Percentiles rank a stretch among this genome's conserved stretches.
Conservation (phyloP, 148 eudicot species). For the Diospyros kaki region DNA sequence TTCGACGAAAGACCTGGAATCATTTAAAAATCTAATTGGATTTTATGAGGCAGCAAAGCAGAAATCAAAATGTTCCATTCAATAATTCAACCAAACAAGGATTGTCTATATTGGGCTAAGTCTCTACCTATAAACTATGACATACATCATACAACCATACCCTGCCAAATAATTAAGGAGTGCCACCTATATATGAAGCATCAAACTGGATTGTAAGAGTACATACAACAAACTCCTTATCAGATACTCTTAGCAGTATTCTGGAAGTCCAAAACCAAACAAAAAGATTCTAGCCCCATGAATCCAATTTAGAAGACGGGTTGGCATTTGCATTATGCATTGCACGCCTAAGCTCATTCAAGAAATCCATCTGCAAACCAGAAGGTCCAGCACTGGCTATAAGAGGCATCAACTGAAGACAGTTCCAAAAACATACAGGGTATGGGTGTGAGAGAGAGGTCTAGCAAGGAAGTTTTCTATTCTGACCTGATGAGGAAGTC, state of each 20-base stretch:
- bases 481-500: conserved; percentile 74
- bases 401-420: conserved; percentile 12
- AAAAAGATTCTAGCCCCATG: background rate
- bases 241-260: background rate
- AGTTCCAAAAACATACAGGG: background rate
- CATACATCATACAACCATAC: no score
- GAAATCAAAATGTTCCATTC: no score
- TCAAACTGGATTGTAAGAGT: background rate
- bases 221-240: conserved; percentile 27
- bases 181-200: background rate
- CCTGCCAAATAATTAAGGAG: no score
- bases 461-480: background rate
- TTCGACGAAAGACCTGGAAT: no score
- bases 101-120: no score
- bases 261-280: conserved; percentile 11
- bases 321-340: conserved; percentile 34
- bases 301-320: conserved; percentile 12
- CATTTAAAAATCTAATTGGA: background rate
- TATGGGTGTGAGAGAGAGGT: background rate
- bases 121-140: no score
- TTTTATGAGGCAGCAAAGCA: background rate
- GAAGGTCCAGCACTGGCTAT: conserved; percentile 10
- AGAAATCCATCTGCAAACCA: conserved; percentile 24
- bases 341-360: conserved; percentile 50
- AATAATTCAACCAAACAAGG: no score